A percentile compares a stretch with the other conserved stretches of the same genome.
These are phyloP conservation scores for Aspergillus terreus DNA, from an alignment of 2,329 filamentous ascomycete genomes.

Conservation along the genomic window DNA sequence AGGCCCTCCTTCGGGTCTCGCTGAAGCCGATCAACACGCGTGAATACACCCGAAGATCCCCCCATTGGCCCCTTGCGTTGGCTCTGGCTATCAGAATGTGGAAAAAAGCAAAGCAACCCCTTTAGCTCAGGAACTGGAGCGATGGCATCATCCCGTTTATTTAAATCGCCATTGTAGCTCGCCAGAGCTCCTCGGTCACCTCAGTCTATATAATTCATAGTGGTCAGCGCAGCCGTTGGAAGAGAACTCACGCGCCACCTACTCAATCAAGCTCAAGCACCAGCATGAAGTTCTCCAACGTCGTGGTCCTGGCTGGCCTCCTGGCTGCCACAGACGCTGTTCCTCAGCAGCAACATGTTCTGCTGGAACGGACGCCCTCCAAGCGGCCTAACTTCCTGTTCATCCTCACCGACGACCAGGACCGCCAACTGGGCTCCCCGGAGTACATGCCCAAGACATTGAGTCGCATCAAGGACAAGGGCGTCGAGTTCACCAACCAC, in stretches of 20 bases:
- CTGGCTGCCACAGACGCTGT: slow-evolving; percentile 14
- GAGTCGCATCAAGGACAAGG: slow-evolving; percentile 55
- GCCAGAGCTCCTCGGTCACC: not conserved
- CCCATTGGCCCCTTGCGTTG: not conserved
- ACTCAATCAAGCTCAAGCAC: not conserved
- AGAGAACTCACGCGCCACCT: not conserved
- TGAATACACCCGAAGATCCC: no score
- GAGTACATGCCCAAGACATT: slow-evolving; percentile 58
- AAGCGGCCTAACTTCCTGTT: slow-evolving; percentile 58
- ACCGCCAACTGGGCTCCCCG: slow-evolving; percentile 58
- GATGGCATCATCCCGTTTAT: slow-evolving; percentile 12
- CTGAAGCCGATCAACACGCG: no score
- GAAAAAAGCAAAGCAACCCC: not conserved
- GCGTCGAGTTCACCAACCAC: slow-evolving; percentile 59
- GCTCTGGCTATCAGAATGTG: not conserved
- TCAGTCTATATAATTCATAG: not conserved
- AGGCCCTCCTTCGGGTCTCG: no score
- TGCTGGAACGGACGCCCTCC: slow-evolving; percentile 10
- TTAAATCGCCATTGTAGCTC: slow-evolving; percentile 1
- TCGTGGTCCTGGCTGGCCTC: slow-evolving; percentile 10
- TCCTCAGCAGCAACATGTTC: slow-evolving; percentile 5
- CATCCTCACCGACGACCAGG: slow-evolving; percentile 66
- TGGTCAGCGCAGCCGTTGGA: no score
- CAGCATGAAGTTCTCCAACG: slow-evolving; percentile 18
- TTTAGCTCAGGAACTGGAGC: not conserved